Percentiles rank a stretch among this genome's conserved stretches.
Evolutionary conservation across 306 rosid species (phyloP).

Genomic region (Medicago lupulina): DNA sequence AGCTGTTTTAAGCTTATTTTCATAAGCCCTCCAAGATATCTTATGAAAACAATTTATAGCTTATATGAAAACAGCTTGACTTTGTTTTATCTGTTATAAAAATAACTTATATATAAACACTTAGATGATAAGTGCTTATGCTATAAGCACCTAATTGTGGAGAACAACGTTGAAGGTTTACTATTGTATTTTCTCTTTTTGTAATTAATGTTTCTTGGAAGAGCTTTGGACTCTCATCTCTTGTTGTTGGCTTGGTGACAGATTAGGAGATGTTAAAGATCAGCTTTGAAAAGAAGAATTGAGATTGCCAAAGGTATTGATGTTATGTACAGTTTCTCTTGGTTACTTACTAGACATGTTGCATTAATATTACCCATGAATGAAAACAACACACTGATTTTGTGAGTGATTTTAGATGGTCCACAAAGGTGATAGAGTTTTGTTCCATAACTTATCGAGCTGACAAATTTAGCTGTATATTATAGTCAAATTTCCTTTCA

Average conservation of each 20-base stretch:
- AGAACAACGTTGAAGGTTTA: not conserved
- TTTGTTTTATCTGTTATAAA: not conserved
- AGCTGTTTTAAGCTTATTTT: no score
- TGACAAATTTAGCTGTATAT: constrained; percentile 24
- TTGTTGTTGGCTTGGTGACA: constrained; percentile 30
- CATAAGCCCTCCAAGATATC: no score
- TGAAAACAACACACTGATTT: not conserved
- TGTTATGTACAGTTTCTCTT: not conserved
- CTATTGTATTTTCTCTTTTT: not conserved
- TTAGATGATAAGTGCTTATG: not conserved
- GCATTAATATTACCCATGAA: not conserved
- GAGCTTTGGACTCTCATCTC: not conserved
- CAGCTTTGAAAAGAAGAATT: constrained; percentile 43
- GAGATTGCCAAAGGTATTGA: not conserved
- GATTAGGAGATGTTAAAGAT: constrained; percentile 56
- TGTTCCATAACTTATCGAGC: constrained; percentile 24
- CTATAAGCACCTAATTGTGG: not conserved
- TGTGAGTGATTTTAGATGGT: not conserved
- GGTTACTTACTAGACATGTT: not conserved
- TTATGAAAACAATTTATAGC: no score
- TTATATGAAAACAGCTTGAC: not conserved
- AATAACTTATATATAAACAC: not conserved
- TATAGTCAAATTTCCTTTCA: constrained; percentile 29
- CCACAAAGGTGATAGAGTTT: constrained; percentile 6
- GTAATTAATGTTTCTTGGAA: not conserved